Evolutionary conservation across 2,329 filamentous ascomycete genomes (phyloP).

Genomic region (Alternaria arbusti): DNA sequence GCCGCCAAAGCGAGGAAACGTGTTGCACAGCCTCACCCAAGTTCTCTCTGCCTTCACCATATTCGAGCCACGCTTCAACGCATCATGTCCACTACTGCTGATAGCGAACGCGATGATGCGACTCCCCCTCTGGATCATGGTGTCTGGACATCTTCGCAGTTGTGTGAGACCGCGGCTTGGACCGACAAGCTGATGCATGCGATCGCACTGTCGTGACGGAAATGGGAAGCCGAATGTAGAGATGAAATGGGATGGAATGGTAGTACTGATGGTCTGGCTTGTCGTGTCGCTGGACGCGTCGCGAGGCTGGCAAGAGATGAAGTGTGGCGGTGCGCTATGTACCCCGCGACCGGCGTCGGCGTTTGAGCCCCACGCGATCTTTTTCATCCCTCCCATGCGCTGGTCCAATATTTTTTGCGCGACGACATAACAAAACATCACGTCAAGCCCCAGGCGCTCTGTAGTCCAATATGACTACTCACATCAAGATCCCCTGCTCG

Average conservation of each 20-base stretch:
- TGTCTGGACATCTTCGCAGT: not conserved
- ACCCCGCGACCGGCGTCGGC: conserved; percentile 16
- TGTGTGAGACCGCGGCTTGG: not conserved
- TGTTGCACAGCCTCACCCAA: not conserved
- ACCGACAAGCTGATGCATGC: not conserved
- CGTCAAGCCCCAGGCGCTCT: conserved; percentile 15
- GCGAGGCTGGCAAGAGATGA: not conserved
- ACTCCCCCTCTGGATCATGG: not conserved
- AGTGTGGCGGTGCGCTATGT: conserved; percentile 6
- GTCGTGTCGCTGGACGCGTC: not conserved
- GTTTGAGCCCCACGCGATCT: conserved; percentile 17
- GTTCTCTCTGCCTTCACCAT: not conserved
- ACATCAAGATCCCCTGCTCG: conserved; percentile 87
- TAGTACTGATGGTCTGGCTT: no score
- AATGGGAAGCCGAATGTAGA: not conserved
- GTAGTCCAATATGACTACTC: conserved; percentile 47
- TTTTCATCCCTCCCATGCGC: conserved; percentile 10
- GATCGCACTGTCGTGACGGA: not conserved
- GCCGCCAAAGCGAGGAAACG: not conserved
- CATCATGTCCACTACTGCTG: not conserved
- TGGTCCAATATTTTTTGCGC: conserved; percentile 12
- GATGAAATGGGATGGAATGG: not conserved
- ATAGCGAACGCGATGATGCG: not conserved
- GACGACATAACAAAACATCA: conserved; percentile 6
- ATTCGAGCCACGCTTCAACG: not conserved